Evolutionary conservation across 371 early-diverging fungal species (phyloP).

Genomic region (Furculomyces boomerangus): DNA sequence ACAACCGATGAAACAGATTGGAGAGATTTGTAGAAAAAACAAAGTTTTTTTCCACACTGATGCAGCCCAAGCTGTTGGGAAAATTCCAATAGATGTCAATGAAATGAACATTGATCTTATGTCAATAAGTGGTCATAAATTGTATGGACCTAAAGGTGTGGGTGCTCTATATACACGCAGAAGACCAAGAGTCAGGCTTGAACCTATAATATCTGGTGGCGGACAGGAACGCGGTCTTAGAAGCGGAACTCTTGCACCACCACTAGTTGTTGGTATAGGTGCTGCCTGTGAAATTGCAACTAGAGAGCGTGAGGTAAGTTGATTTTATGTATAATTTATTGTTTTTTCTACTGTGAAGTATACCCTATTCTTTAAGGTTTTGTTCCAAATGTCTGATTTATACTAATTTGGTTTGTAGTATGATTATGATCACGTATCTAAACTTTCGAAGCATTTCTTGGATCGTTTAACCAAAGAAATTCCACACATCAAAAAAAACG

Average conservation of each 20-base stretch:
- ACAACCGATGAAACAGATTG: slow-evolving; percentile 94
- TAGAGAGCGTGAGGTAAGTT: slow-evolving; percentile 65
- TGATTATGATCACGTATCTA: slow-evolving; percentile 54
- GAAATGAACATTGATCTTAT: slow-evolving; percentile 91
- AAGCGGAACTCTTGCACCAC: slow-evolving; percentile 95
- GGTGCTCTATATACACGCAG: slow-evolving; percentile 96
- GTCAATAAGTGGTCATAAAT: slow-evolving; percentile 97
- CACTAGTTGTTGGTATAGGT: slow-evolving; percentile 92
- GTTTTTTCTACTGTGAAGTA: slow-evolving; percentile 37
- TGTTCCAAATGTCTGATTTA: neutral
- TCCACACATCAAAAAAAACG: slow-evolving; percentile 73
- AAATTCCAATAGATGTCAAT: slow-evolving; percentile 93
- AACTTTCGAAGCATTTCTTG: slow-evolving; percentile 61
- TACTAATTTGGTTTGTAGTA: slow-evolving; percentile 43
- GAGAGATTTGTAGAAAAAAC: slow-evolving; percentile 61
- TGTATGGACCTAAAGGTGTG: slow-evolving; percentile 98
- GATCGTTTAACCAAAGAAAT: slow-evolving; percentile 59
- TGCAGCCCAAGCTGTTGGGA: slow-evolving; percentile 99
- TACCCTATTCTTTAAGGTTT: slow-evolving; percentile 27
- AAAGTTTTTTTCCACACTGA: slow-evolving; percentile 96
- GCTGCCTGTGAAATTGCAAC: slow-evolving; percentile 80
- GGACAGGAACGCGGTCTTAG: slow-evolving; percentile 98
- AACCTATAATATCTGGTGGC: slow-evolving; percentile 90
- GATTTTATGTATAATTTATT: slow-evolving; percentile 13
- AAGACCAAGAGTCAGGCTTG: slow-evolving; percentile 88